Base-by-base conservation (phyloP, 768 basidiomycete genomes). In the Boletus rubroflammeus region DNA sequence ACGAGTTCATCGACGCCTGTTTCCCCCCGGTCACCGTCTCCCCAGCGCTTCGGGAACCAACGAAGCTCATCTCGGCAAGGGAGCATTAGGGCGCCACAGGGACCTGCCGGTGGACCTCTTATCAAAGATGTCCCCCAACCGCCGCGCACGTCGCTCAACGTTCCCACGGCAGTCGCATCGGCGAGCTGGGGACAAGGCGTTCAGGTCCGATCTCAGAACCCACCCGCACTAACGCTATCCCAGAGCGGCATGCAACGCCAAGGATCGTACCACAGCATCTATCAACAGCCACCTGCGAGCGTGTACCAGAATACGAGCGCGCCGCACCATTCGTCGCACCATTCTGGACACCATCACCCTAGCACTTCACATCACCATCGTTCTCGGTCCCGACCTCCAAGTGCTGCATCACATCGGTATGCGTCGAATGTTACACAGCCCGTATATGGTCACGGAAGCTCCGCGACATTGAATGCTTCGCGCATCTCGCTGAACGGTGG, bases 401-500 rank as follows among this genome's bases (percentile, higher is more conserved):
- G 61, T 29, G 61, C 70, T 28, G 59, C 70, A 11, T 70, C 70
- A 9, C 69, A 72, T 46, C 58, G 65, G 19, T 65, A 70, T 50
- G 62, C 63, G 13, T 63, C 71, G 40, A 68, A 28, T 26, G 50
- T 57, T 47, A 68, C 70, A 17, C 60, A 40, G 25, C 61, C 66
- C 36, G 42, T 58, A 26, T 56, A 69, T 41, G 66, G 66, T 28
- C 68, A 70, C 34, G 62, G 57, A 43, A 53, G 62, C 53, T 64
- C 70, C 21, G 61, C 36, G 53, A 55, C 48, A 8, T 32, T 54
- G 44, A 58, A 62, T 32, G 46, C 44, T 7, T 71, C 63, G 28
- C 62, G 40, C 54, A 54, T 44, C 38, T 70, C 70, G 21, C 53
- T 62, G 36, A 58, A 59, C 41, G 58, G 48, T 28, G 60, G 45